These are phyloP conservation scores for Hortiboletus flavorubellus DNA, from an alignment of 768 basidiomycete genomes.

Conservation along the genomic window DNA sequence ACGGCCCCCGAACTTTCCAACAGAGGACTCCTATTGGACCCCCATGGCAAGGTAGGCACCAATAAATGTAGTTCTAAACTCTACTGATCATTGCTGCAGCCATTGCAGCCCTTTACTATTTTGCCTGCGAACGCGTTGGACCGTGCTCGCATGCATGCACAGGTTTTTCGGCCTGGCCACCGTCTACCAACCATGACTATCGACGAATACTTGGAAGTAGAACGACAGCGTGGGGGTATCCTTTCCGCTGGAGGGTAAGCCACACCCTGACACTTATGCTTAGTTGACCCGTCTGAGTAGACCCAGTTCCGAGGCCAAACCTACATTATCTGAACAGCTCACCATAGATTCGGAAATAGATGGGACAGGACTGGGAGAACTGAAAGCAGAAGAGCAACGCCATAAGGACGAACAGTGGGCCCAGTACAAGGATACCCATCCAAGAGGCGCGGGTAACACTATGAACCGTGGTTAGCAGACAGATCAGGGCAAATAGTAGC, in stretches of 20 bases:
- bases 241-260: conserved; percentile 84
- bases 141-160: conserved; percentile 66
- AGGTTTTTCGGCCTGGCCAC: conserved; percentile 83
- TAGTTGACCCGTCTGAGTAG: conserved; percentile 36
- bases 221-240: conserved; percentile 80
- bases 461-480: conserved; percentile 75
- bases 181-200: conserved; percentile 93
- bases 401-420: conserved; percentile 93
- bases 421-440: conserved; percentile 78
- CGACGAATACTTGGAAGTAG: conserved; percentile 90
- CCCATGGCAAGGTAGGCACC: conserved; percentile 64
- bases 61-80: not conserved
- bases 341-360: conserved; percentile 80
- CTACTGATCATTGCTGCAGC: conserved; percentile 42
- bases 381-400: conserved; percentile 72
- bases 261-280: not conserved
- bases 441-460: conserved; percentile 91
- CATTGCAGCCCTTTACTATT: conserved; percentile 89
- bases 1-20: conserved; percentile 41
- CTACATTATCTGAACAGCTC: conserved; percentile 77
- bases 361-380: conserved; percentile 63
- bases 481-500: conserved; percentile 5
- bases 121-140: conserved; percentile 68
- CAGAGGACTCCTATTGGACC: conserved; percentile 67
- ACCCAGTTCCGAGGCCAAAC: conserved; percentile 58